Conservation (phyloP, 352 stramenopile genomes). For the Globisporangium spiculum region DNA sequence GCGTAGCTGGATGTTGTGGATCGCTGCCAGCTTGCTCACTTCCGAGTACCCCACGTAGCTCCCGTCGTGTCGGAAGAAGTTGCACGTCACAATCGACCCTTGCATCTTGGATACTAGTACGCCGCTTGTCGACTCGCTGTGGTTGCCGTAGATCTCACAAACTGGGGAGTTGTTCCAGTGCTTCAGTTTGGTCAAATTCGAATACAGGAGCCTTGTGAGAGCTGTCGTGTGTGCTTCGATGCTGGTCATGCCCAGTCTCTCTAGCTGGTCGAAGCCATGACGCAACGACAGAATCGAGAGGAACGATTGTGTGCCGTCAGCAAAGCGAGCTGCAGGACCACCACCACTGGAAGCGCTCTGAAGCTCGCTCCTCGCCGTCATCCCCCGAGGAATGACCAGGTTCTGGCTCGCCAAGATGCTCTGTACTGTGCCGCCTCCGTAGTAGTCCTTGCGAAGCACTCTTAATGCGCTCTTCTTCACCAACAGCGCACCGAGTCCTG, state of each 20-base stretch:
- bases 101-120: slow-evolving; percentile 1
- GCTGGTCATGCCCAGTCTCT: slow-evolving; percentile 39
- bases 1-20: slow-evolving; percentile 69
- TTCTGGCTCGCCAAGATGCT: slow-evolving; percentile 53
- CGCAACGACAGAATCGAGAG: slow-evolving; percentile 57
- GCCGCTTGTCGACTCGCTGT: not conserved
- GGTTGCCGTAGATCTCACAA: slow-evolving; percentile 58
- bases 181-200: slow-evolving; percentile 28
- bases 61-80: slow-evolving; percentile 52
- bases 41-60: slow-evolving; percentile 71
- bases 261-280: slow-evolving; percentile 46
- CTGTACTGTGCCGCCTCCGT: slow-evolving; percentile 62
- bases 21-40: slow-evolving; percentile 60
- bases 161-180: slow-evolving; percentile 53
- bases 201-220: slow-evolving; percentile 41
- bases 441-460: slow-evolving; percentile 51
- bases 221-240: slow-evolving; percentile 48
- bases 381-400: slow-evolving; percentile 31
- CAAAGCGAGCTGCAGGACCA: slow-evolving; percentile 28
- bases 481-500: slow-evolving; percentile 60
- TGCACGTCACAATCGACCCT: slow-evolving; percentile 59
- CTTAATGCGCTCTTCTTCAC: slow-evolving; percentile 36
- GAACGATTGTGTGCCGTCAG: slow-evolving; percentile 69
- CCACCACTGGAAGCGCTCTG: not conserved
- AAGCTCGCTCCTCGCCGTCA: slow-evolving; percentile 13